A percentile compares a stretch with the other conserved stretches of the same genome.
Conservation (phyloP, 306 rosid species). For the Lathyrus tuberosus region DNA sequence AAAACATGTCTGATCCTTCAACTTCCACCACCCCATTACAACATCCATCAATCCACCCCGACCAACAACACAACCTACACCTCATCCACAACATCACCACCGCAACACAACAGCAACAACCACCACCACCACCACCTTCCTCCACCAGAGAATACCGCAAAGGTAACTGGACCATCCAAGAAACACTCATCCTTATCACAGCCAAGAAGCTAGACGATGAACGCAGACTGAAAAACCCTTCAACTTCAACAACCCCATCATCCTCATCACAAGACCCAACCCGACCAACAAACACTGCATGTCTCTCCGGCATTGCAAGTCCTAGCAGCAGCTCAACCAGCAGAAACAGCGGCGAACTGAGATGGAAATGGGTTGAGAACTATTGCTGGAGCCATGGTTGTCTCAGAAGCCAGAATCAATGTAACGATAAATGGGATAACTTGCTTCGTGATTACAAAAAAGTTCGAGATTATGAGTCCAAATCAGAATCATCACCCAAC, state of each 20-base stretch:
- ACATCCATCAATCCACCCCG: slow-evolving; percentile 39
- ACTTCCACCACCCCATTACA: slow-evolving; percentile 56
- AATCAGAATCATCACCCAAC: slow-evolving; percentile 29
- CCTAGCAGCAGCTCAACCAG: background rate
- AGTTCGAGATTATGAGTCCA: slow-evolving; percentile 64
- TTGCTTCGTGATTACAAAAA: slow-evolving; percentile 66
- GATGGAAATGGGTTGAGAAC: slow-evolving; percentile 80
- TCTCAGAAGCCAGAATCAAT: slow-evolving; percentile 67
- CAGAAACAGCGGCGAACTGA: slow-evolving; percentile 54
- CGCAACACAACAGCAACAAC: slow-evolving; percentile 13
- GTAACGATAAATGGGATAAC: slow-evolving; percentile 76
- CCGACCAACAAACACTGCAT: background rate
- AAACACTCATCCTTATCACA: slow-evolving; percentile 57
- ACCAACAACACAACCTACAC: slow-evolving; percentile 36
- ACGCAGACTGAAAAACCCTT: slow-evolving; percentile 38
- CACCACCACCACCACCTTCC: slow-evolving; percentile 31
- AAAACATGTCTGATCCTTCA: slow-evolving; percentile 68
- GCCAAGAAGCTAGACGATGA: slow-evolving; percentile 69
- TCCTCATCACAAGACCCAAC: slow-evolving; percentile 1
- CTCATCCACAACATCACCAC: slow-evolving; percentile 26
- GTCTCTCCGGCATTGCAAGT: background rate
- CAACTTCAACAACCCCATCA: slow-evolving; percentile 20
- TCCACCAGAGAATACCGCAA: slow-evolving; percentile 58
- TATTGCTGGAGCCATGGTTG: slow-evolving; percentile 74
- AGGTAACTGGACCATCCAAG: slow-evolving; percentile 71